Conservation (phyloP, 2,329 filamentous ascomycete genomes). For the Leptodontidium sp. region DNA sequence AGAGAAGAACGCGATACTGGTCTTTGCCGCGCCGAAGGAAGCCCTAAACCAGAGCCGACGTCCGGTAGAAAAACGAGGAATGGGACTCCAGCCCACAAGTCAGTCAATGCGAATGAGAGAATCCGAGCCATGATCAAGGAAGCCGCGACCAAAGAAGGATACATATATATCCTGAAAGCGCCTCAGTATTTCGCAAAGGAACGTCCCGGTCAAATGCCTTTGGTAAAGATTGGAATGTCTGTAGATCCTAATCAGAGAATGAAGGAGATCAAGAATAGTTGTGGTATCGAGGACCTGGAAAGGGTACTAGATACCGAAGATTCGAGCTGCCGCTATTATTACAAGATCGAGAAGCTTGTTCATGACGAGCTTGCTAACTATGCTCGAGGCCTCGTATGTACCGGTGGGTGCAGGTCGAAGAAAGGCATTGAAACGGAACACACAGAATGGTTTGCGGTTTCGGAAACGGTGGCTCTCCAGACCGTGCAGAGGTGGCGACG, state of each 20-base stretch:
- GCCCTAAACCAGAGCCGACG: not conserved
- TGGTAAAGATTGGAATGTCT: not conserved
- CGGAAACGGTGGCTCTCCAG: not conserved
- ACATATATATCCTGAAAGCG: not conserved
- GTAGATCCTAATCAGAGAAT: not conserved
- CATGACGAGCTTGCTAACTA: not conserved
- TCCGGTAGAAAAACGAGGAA: not conserved
- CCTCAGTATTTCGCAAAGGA: not conserved
- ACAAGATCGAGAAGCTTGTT: not conserved
- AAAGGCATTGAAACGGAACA: not conserved
- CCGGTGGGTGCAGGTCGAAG: not conserved
- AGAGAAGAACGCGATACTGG: not conserved
- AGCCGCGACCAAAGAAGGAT: not conserved
- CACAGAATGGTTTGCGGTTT: not conserved
- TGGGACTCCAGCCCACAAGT: not conserved
- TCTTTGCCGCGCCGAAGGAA: not conserved
- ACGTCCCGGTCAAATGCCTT: not conserved
- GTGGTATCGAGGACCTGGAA: not conserved
- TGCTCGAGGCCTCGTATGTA: not conserved
- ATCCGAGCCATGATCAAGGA: not conserved
- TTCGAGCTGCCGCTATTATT: not conserved
- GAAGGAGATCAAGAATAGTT: not conserved
- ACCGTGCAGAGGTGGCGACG: slow-evolving; percentile 6
- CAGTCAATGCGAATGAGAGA: not conserved
- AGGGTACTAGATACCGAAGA: not conserved